A percentile compares a stretch with the other conserved stretches of the same genome.
Evolutionary conservation across 108 stramenopile genomes (phyloP).

Genomic region (Cyclotella baltica): DNA sequence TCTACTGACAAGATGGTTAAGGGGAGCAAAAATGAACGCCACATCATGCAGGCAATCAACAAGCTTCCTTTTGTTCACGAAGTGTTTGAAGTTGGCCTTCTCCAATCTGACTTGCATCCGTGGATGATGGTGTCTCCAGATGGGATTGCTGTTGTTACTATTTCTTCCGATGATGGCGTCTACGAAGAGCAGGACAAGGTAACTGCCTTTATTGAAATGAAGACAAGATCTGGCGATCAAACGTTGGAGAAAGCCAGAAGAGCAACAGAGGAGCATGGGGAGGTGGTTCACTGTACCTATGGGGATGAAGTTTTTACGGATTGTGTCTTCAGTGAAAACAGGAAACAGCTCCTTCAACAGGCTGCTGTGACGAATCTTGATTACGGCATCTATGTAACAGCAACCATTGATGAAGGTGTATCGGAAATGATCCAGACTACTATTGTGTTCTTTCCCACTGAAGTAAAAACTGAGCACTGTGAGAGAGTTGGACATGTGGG

Average conservation of each 20-base stretch:
- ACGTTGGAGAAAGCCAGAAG: background rate
- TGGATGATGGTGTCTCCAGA: too few relatives aligned
- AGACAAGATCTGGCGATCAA: background rate
- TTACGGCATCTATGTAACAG: too few relatives aligned
- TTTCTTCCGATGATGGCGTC: background rate
- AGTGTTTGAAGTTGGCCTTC: conserved; percentile 12
- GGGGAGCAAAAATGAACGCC: too few relatives aligned
- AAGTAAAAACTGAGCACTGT: too few relatives aligned
- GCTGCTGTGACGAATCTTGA: too few relatives aligned
- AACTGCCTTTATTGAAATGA: conserved; percentile 8
- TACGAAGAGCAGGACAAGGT: background rate
- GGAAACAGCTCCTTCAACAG: too few relatives aligned
- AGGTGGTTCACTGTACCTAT: background rate
- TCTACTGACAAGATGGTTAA: background rate
- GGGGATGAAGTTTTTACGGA: too few relatives aligned
- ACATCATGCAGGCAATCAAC: too few relatives aligned
- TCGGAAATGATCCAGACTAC: background rate
- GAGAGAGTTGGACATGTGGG: background rate
- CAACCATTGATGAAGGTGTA: too few relatives aligned
- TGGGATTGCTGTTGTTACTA: background rate
- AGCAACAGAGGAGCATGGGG: conserved; percentile 1
- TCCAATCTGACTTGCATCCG: background rate
- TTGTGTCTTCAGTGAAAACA: too few relatives aligned
- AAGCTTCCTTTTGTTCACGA: background rate
- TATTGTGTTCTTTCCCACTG: background rate